These are phyloP conservation scores for Pontederia paniculata DNA, from an alignment of 176 grass and related monocot species.

Conservation along the genomic window DNA sequence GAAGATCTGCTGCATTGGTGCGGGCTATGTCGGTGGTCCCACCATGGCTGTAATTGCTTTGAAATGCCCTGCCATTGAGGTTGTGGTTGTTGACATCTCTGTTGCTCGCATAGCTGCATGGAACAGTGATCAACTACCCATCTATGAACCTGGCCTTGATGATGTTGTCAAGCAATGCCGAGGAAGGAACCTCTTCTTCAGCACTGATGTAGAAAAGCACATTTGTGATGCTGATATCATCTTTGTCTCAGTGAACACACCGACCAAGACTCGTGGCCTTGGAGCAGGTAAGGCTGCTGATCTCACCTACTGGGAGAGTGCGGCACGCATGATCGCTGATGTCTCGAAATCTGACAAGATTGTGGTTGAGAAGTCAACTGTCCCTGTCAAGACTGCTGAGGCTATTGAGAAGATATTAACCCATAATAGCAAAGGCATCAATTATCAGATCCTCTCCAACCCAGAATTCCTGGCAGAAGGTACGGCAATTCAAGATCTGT, in stretches of 20 bases:
- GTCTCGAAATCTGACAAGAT: conserved; percentile 13
- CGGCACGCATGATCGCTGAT: conserved; percentile 15
- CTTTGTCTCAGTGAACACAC: conserved; percentile 17
- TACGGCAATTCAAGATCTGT: conserved; percentile 9
- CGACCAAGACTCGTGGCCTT: conserved; percentile 13
- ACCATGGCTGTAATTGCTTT: conserved; percentile 18
- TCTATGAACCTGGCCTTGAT: conserved; percentile 13
- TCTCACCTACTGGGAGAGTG: conserved; percentile 21
- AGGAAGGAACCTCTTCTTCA: conserved; percentile 19
- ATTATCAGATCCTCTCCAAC: conserved; percentile 15
- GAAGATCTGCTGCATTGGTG: conserved; percentile 21
- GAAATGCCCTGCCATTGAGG: conserved; percentile 12
- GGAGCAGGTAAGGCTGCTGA: conserved; percentile 16
- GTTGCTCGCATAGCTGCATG: conserved; percentile 9
- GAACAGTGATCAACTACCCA: conserved; percentile 19
- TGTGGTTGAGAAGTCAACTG: conserved; percentile 18
- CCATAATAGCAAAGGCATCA: conserved; percentile 11
- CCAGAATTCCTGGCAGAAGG: conserved; percentile 19
- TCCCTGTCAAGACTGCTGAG: conserved; percentile 17
- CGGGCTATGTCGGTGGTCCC: conserved; percentile 15
- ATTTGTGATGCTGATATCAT: conserved; percentile 9
- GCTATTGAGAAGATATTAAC: conserved; percentile 18
- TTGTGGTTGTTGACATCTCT: conserved; percentile 11
- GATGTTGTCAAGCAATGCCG: conserved; percentile 18
- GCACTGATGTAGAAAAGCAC: conserved; percentile 6